A percentile compares a stretch with the other conserved stretches of the same genome.
These are phyloP conservation scores for Zasmidium citrigriseum DNA, from an alignment of 2,329 filamentous ascomycete species.

Conservation along the genomic window DNA sequence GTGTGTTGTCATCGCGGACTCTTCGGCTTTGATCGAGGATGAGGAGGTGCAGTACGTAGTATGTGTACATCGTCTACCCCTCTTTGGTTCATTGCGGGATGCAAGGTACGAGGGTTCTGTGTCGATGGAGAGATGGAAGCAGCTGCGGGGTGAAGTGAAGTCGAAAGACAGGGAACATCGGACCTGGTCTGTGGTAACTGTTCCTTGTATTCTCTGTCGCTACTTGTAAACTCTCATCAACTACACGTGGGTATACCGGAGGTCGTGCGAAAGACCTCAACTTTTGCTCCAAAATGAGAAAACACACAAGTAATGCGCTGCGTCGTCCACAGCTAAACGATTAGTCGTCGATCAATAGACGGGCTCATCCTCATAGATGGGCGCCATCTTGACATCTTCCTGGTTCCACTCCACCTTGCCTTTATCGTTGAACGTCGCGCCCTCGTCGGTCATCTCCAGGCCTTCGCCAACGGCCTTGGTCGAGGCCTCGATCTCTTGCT, in stretches of 20 bases:
- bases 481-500: conserved; percentile 38
- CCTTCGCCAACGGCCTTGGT: conserved; percentile 36
- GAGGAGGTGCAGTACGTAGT: too few relatives aligned
- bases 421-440: conserved; percentile 48
- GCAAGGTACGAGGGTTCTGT: background rate
- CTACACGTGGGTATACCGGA: too few relatives aligned
- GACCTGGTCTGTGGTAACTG: background rate
- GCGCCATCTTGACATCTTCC: conserved; percentile 39
- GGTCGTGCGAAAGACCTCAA: too few relatives aligned
- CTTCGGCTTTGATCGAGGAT: too few relatives aligned
- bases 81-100: too few relatives aligned
- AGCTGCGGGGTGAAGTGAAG: background rate
- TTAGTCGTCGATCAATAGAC: conserved; percentile 3
- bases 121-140: too few relatives aligned
- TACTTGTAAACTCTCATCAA: too few relatives aligned
- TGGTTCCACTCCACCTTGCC: conserved; percentile 46
- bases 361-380: conserved; percentile 42
- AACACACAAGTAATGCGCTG: background rate
- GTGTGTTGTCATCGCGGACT: too few relatives aligned
- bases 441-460: conserved; percentile 43
- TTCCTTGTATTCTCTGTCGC: background rate
- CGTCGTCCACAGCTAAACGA: background rate
- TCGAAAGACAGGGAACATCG: background rate
- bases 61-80: too few relatives aligned
- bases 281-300: background rate